Base-by-base conservation (phyloP, 192 early-diverging fungal species). In the Irineochytrium annulatum region DNA sequence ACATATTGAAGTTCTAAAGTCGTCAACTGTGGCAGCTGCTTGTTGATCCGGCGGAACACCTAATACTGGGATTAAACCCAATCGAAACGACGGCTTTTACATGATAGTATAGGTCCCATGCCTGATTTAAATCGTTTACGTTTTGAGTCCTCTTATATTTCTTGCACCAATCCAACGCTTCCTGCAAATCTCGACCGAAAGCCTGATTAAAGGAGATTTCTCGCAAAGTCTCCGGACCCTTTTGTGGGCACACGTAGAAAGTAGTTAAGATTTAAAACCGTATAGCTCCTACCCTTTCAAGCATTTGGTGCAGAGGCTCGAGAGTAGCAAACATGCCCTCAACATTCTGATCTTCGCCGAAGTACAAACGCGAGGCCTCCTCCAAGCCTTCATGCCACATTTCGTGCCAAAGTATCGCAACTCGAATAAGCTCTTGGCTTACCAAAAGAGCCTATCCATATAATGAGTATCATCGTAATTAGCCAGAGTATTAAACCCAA, bases 351-450 rank as follows among this genome's bases (percentile, higher is more conserved):
- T 87, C 82, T 8, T 82, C 76, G 16, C 83, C 82, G 62, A 87
- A 94, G 52, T 92, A 94, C 6, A 87, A 62, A 30, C 86, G 68
- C 3, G 88, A 90, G 0, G 92, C 93, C 41, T 93, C 90, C 49
- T 94, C 91, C 3, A 98, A 65, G 1, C 88, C 91, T 55, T 97
- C 93, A 46, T 90, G 86, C 97, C 97, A 99, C 89, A 94, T 89
- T 73, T 99, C 97, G 34, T 93, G 90, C 88, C 93, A 94, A 34
- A 95, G 66, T 58, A 97, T 89, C 3, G 97, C 91, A 6, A 95
- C 89, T n/a, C 95, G 86, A 63, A 98, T 95, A 24, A 99, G 82
- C 65, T 99, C 97, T 66, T 93, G 89, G 67, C 90, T 92, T 32
- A 99, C 95, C 24, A 98, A 69, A 4, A 95, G 70, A 5, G 93